Evolutionary conservation across 306 rosid genomes (phyloP).

Genomic region (Nissolia schottii): DNA sequence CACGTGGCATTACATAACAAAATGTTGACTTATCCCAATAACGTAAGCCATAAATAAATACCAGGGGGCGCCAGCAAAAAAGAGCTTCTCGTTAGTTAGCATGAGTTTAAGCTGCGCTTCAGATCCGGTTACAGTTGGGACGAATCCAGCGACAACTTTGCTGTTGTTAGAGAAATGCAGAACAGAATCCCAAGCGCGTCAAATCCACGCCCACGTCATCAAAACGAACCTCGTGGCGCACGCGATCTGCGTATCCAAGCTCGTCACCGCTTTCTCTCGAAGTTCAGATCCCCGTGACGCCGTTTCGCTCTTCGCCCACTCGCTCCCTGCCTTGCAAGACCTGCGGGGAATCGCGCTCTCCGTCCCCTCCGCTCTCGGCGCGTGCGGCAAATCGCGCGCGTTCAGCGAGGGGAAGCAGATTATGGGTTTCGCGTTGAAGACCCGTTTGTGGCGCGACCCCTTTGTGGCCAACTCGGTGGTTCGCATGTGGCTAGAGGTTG

Average conservation of each 20-base stretch:
- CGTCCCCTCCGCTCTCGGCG: conserved; percentile 45
- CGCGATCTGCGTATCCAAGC: conserved; percentile 24
- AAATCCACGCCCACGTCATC: conserved; percentile 45
- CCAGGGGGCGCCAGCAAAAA: no score
- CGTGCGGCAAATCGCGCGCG: conserved; percentile 38
- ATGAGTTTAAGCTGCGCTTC: conserved; percentile 26
- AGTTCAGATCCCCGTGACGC: conserved; percentile 35
- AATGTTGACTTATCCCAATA: no score
- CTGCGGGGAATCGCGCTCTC: conserved; percentile 30
- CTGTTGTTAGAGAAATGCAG: conserved; percentile 38
- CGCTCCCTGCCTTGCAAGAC: conserved; percentile 34
- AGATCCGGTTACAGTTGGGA: background rate
- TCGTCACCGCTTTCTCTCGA: conserved; percentile 31
- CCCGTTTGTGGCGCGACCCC: conserved; percentile 36
- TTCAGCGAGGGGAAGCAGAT: conserved; percentile 42
- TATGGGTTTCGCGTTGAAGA: conserved; percentile 42
- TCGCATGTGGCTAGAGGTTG: conserved; percentile 42
- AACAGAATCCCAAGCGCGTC: conserved; percentile 35
- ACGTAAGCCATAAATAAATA: no score
- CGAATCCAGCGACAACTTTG: conserved; percentile 24
- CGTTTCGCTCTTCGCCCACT: conserved; percentile 32
- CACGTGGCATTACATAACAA: no score
- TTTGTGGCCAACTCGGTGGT: conserved; percentile 47
- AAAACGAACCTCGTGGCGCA: conserved; percentile 50
- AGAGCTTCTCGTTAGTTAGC: background rate